A percentile compares a stretch with the other conserved stretches of the same genome.
Evolutionary conservation across 805 yeast genomes (phyloP).

Genomic region (Candida sithepensis): DNA sequence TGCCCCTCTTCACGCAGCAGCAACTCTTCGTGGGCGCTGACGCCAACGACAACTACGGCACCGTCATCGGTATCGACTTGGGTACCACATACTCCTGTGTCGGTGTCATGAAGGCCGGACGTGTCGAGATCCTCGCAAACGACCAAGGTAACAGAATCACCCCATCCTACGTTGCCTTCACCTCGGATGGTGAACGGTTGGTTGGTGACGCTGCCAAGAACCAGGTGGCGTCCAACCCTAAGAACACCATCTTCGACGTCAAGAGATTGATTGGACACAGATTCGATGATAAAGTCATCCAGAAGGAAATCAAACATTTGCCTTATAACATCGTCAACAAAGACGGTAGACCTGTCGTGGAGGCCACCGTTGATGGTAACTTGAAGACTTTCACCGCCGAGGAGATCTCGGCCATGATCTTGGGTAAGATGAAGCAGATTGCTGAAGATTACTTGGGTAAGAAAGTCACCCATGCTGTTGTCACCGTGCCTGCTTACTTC

Average conservation of each 20-base stretch:
- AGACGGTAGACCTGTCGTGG: constrained; percentile 81
- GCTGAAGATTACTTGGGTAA: constrained; percentile 89
- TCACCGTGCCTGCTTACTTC: constrained; percentile 91
- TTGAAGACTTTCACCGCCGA: constrained; percentile 85
- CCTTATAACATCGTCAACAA: constrained; percentile 79
- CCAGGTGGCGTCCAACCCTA: constrained; percentile 96
- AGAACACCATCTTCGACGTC: constrained; percentile 91
- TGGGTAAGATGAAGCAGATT: constrained; percentile 85
- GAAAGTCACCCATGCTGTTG: constrained; percentile 84
- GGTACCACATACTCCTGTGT: constrained; percentile 95
- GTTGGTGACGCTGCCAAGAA: constrained; percentile 98
- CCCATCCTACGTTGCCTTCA: constrained; percentile 93
- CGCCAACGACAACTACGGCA: constrained; percentile 31
- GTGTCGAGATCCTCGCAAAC: constrained; percentile 94
- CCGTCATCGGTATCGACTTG: constrained; percentile 85
- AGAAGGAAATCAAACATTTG: constrained; percentile 78
- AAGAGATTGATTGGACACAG: constrained; percentile 91
- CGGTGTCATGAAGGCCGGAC: constrained; percentile 87
- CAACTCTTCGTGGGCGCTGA: constrained; percentile 24
- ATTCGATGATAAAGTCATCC: constrained; percentile 75
- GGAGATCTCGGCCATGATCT: constrained; percentile 91
- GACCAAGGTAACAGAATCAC: constrained; percentile 99
- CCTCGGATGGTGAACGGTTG: constrained; percentile 88
- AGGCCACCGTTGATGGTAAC: constrained; percentile 88
- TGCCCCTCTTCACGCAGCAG: constrained; percentile 26